Evolutionary conservation across 2,329 filamentous ascomycete species (phyloP).

Genomic region (Neurospora sp.): DNA sequence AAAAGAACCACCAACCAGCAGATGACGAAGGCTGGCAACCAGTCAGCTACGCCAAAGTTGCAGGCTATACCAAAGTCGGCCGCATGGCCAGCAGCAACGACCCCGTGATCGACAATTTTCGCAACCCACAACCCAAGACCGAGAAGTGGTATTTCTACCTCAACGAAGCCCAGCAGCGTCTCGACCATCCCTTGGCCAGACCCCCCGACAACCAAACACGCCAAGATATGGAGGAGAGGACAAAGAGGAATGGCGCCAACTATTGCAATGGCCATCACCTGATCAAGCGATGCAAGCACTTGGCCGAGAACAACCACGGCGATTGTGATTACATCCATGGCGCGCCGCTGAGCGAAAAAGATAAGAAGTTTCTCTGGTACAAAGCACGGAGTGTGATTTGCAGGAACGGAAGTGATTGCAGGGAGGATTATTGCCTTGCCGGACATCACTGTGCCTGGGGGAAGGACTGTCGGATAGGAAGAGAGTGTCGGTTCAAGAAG

Average conservation of each 20-base stretch:
- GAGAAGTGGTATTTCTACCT: constrained; percentile 20
- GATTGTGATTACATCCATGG: neutral
- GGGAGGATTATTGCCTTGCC: constrained; percentile 12
- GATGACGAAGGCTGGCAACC: neutral
- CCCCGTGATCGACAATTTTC: constrained; percentile 20
- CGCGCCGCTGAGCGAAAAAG: constrained; percentile 9
- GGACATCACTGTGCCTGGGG: constrained; percentile 18
- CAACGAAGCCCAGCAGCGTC: constrained; percentile 22
- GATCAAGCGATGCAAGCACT: constrained; percentile 12
- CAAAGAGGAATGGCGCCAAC: constrained; percentile 13
- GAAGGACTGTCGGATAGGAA: constrained; percentile 12
- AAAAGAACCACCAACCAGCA: neutral
- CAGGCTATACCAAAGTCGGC: neutral
- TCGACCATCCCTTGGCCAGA: constrained; percentile 22
- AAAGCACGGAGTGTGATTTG: constrained; percentile 15
- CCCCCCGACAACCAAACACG: constrained; percentile 11
- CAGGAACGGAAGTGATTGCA: constrained; percentile 8
- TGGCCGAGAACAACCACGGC: constrained; percentile 12
- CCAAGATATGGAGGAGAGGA: constrained; percentile 14
- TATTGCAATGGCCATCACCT: constrained; percentile 19
- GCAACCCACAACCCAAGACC: constrained; percentile 1
- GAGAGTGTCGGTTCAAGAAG: constrained; percentile 14
- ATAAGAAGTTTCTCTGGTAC: constrained; percentile 11
- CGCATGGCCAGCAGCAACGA: constrained; percentile 9
- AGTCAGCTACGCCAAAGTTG: neutral